Evolutionary conservation across 2,329 filamentous ascomycete genomes (phyloP).

Genomic region (Xylariales sp.): DNA sequence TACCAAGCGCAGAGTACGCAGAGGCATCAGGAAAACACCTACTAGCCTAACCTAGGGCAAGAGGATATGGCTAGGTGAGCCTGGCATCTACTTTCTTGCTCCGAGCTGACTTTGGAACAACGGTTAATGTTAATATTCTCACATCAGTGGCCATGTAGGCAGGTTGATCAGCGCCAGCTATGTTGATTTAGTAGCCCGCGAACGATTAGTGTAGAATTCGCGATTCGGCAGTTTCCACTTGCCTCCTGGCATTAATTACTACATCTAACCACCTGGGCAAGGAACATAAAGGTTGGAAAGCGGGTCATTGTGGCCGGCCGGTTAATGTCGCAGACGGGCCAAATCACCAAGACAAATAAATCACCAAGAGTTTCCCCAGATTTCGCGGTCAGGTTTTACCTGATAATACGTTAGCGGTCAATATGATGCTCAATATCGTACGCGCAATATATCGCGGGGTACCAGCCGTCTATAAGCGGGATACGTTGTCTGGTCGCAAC

Average conservation of each 20-base stretch:
- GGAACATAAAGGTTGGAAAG: constrained; percentile 2
- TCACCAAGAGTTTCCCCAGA: not conserved
- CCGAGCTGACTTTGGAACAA: constrained; percentile 2
- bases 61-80: not conserved
- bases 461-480: constrained; percentile 13
- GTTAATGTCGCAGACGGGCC: constrained; percentile 25
- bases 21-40: too few species aligned
- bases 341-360: not conserved
- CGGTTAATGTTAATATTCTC: constrained; percentile 8
- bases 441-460: constrained; percentile 28
- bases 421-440: constrained; percentile 8
- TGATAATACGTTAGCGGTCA: not conserved
- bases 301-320: constrained; percentile 17
- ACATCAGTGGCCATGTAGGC: not conserved
- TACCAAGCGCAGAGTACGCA: too few species aligned
- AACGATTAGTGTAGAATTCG: not conserved
- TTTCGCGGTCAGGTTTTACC: constrained; percentile 8
- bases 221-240: constrained; percentile 14
- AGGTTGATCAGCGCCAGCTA: not conserved
- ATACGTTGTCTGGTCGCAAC: not conserved
- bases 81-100: not conserved
- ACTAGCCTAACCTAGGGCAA: too few species aligned
- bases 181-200: constrained; percentile 3
- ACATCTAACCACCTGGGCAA: not conserved
- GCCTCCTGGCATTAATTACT: not conserved